Evolutionary conservation across 768 basidiomycete species (phyloP).

Genomic region (Hericium coralloides): DNA sequence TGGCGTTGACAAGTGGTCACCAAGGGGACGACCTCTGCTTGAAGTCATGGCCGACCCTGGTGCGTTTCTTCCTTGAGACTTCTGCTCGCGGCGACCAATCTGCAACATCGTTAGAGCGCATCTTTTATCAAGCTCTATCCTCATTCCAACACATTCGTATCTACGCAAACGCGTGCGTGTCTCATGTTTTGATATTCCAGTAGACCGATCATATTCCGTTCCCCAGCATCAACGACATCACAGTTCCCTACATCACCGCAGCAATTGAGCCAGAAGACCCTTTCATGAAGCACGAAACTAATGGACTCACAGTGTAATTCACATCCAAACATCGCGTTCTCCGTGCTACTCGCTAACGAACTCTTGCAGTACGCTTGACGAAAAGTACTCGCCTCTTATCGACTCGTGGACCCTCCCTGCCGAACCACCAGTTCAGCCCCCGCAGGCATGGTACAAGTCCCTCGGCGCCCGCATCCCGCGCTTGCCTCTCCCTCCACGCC

Average conservation of each 20-base stretch:
- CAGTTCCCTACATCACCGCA: constrained; percentile 78
- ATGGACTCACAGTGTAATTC: constrained; percentile 55
- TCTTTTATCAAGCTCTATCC: constrained; percentile 68
- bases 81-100: neutral
- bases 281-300: constrained; percentile 45
- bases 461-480: neutral
- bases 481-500: constrained; percentile 3
- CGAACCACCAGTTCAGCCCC: constrained; percentile 5
- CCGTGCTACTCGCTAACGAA: neutral
- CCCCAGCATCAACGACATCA: constrained; percentile 56
- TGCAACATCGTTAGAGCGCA: constrained; percentile 35
- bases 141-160: constrained; percentile 62
- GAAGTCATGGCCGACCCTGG: constrained; percentile 78
- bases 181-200: neutral
- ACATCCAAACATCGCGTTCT: neutral
- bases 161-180: constrained; percentile 70
- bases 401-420: constrained; percentile 8
- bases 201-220: neutral
- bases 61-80: constrained; percentile 15
- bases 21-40: constrained; percentile 55
- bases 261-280: constrained; percentile 62
- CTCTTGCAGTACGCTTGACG: constrained; percentile 3
- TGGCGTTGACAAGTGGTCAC: constrained; percentile 57
- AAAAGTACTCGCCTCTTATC: constrained; percentile 10
- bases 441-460: constrained; percentile 7